Evolutionary conservation across 352 stramenopile species (phyloP), one percentile per base, ranked within the genome.

Genomic region (Hyaloperonospora arabidopsidis): DNA sequence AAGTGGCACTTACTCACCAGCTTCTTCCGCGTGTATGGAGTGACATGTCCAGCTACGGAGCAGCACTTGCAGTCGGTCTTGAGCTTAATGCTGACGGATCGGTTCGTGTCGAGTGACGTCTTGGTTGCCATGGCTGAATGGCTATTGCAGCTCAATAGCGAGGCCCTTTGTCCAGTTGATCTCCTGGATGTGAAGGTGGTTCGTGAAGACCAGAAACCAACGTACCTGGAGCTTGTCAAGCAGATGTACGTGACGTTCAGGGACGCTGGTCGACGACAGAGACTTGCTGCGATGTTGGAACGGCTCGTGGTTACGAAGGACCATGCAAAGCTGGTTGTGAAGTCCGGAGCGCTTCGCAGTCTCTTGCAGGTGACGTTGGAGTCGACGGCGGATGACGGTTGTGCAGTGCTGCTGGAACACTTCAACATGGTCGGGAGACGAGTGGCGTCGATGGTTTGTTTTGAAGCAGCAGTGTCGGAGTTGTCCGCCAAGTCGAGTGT

Each of bases 181-280:
- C 15, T 79, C 1, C 25, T 80, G 35, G 35, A 48, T 8, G 29
- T 65, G 0, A 43, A 57, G 5, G 15, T 61, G 7, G 32, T 50
- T 5, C 45, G 23, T 11, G 41, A 40, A 34, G 56, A 67, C 12
- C 47, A 67, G 10, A 45, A 50, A 5, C 54, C 14, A 14, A 58
- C 60, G 14, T 76, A 60, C 15, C 25, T 86, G 19, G 61, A 78
- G n/a, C 49, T 88, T 14, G 38, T 84, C 38, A 87, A 88, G 65
- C 80, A 90, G 44, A 74, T 87, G 47, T 90, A 88, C 52, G 77
- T 87, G 59, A 87, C 74, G 32, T 58, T 87, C 10, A n/a, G 45
- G 34, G 44, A 63, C 23, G 29, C 40, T 38, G 22, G 40, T 2
- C 44, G 66, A 23, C 73, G 72, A 14, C 49, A 71, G 14, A 44